Percentiles rank a stretch among this genome's conserved stretches.
These are phyloP conservation scores for Kazachstania sp. DNA, from an alignment of 1,139 yeast genomes.

Conservation along the genomic window DNA sequence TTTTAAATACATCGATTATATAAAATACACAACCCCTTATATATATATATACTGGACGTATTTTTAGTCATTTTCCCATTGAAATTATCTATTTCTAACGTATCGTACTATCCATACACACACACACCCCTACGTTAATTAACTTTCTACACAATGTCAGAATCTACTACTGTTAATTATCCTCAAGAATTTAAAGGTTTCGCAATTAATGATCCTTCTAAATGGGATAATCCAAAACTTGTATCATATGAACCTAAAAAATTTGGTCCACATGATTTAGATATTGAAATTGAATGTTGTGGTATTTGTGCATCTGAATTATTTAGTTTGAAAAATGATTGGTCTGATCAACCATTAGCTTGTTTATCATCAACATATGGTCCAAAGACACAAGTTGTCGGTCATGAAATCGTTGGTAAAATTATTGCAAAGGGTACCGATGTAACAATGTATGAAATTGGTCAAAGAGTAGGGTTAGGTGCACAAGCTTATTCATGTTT, in stretches of 20 bases:
- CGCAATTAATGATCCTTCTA: slow-evolving; percentile 2
- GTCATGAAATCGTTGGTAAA: slow-evolving; percentile 43
- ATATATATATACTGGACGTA: too few species aligned
- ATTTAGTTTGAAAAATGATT: slow-evolving; percentile 3
- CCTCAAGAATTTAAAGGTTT: slow-evolving; percentile 4
- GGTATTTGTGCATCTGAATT: slow-evolving; percentile 50
- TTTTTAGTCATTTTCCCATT: too few species aligned
- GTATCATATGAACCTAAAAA: slow-evolving; percentile 27
- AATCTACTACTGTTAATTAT: slow-evolving; percentile 2
- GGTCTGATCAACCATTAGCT: slow-evolving; percentile 2
- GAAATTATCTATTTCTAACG: too few species aligned
- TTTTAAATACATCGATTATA: too few species aligned
- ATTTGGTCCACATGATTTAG: slow-evolving; percentile 31
- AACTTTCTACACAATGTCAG: too few species aligned
- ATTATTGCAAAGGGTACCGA: slow-evolving; percentile 39
- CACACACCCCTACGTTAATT: too few species aligned
- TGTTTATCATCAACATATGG: slow-evolving; percentile 30
- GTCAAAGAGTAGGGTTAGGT: slow-evolving; percentile 47
- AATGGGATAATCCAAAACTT: slow-evolving; percentile 3
- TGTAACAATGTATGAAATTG: slow-evolving; percentile 36
- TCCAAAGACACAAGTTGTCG: slow-evolving; percentile 36
- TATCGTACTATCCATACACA: too few species aligned
- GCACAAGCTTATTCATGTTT: slow-evolving; percentile 41
- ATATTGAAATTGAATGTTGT: slow-evolving; percentile 37
- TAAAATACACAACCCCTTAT: too few species aligned